Evolutionary conservation across 768 basidiomycete species (phyloP).

Genomic region (Agaricus subrufescens): DNA sequence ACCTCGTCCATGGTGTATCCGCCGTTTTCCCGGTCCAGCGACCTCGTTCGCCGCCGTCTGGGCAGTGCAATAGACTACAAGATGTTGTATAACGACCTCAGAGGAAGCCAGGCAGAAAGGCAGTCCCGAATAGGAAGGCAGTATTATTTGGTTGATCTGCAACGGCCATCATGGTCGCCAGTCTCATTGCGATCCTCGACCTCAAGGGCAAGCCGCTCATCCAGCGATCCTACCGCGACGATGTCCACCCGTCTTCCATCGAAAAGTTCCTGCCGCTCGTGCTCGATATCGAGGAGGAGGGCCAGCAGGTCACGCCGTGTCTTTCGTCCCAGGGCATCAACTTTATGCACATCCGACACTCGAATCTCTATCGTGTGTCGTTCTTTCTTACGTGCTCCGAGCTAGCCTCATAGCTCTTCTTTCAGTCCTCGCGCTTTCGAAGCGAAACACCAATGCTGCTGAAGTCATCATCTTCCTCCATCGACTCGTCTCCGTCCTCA

Average conservation of each 20-base stretch:
- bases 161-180: conserved; percentile 34
- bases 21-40: no score
- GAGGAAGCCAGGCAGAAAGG: no score
- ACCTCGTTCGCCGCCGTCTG: no score
- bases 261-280: conserved; percentile 92
- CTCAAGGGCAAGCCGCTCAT: conserved; percentile 98
- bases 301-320: conserved; percentile 93
- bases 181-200: conserved; percentile 90
- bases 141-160: background rate
- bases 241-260: conserved; percentile 84
- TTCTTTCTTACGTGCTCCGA: background rate
- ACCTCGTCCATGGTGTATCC: no score
- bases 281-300: conserved; percentile 96
- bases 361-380: conserved; percentile 88
- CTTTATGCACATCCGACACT: conserved; percentile 98
- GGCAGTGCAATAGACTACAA: no score
- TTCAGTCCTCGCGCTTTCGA: conserved; percentile 73
- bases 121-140: conserved; percentile 5
- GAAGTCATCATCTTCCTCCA: conserved; percentile 97
- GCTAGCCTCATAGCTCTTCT: background rate
- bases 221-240: conserved; percentile 94
- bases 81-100: no score
- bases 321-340: conserved; percentile 94
- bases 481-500: conserved; percentile 84
- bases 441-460: conserved; percentile 92